A percentile compares a stretch with the other conserved stretches of the same genome.
Conservation (phyloP, 768 basidiomycete species). For the Russula abietina region DNA sequence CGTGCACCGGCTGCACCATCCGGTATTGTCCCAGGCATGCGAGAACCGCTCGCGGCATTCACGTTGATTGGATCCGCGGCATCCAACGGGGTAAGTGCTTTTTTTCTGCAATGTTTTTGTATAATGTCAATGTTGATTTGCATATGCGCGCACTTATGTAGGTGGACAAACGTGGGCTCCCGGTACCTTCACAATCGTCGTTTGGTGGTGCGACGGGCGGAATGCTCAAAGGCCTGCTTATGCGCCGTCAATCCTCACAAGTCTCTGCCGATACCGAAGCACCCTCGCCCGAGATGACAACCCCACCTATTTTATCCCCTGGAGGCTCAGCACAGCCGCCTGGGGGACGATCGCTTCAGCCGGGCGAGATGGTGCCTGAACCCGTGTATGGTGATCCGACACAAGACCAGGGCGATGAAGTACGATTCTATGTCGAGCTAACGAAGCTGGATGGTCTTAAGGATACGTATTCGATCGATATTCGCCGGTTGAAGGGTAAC, state of each 20-base stretch:
- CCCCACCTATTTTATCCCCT: slow-evolving; percentile 9
- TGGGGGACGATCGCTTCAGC: slow-evolving; percentile 22
- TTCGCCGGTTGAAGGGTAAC: slow-evolving; percentile 87
- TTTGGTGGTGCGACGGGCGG: slow-evolving; percentile 59
- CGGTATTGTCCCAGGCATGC: slow-evolving; percentile 38
- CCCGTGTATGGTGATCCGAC: slow-evolving; percentile 71
- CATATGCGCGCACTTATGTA: slow-evolving; percentile 28
- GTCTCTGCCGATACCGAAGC: slow-evolving; percentile 39
- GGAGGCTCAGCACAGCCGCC: slow-evolving; percentile 9
- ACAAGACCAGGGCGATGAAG: slow-evolving; percentile 90
- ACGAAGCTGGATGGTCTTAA: slow-evolving; percentile 85
- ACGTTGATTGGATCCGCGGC: slow-evolving; percentile 77
- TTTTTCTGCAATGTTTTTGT: not conserved
- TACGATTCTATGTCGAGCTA: slow-evolving; percentile 91
- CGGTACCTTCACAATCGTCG: slow-evolving; percentile 69
- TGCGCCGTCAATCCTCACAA: slow-evolving; percentile 88
- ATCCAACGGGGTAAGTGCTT: slow-evolving; percentile 70
- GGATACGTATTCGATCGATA: slow-evolving; percentile 87
- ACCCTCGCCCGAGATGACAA: slow-evolving; percentile 26
- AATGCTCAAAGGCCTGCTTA: slow-evolving; percentile 82
- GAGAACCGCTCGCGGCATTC: slow-evolving; percentile 60
- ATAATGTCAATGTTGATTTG: not conserved
- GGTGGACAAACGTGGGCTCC: slow-evolving; percentile 88
- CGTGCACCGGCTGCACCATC: slow-evolving; percentile 25
- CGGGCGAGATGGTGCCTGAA: slow-evolving; percentile 38